A percentile compares a stretch with the other conserved stretches of the same genome.
Evolutionary conservation across 768 basidiomycete species (phyloP).

Genomic region (Amanita rimosa): DNA sequence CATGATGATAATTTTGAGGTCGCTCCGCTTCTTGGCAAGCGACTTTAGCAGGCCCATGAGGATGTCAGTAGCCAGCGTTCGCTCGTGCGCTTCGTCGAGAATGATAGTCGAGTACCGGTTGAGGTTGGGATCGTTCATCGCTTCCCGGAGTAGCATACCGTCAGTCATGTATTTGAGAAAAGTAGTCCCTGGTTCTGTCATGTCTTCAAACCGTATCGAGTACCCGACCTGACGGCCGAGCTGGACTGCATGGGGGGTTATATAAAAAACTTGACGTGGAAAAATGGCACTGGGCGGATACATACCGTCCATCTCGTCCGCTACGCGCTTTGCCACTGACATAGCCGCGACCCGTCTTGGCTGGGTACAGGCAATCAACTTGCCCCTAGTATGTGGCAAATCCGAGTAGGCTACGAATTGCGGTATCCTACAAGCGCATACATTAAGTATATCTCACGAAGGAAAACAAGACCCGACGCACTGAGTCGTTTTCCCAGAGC

Average conservation of each 20-base stretch:
- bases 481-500: slow-evolving; percentile 94
- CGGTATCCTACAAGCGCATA: slow-evolving; percentile 57
- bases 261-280: no score
- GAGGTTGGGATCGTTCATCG: slow-evolving; percentile 42
- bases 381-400: slow-evolving; percentile 79
- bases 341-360: slow-evolving; percentile 87
- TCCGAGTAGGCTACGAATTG: slow-evolving; percentile 95
- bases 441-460: background rate
- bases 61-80: slow-evolving; percentile 88
- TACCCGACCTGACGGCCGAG: slow-evolving; percentile 81
- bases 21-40: slow-evolving; percentile 61
- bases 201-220: slow-evolving; percentile 84
- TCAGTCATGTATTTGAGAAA: slow-evolving; percentile 23
- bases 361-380: slow-evolving; percentile 91
- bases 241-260: slow-evolving; percentile 42
- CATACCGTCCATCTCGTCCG: slow-evolving; percentile 95
- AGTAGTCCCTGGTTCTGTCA: slow-evolving; percentile 15
- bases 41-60: slow-evolving; percentile 84
- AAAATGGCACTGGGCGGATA: background rate
- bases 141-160: slow-evolving; percentile 6
- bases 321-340: slow-evolving; percentile 83
- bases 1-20: slow-evolving; percentile 85
- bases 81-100: slow-evolving; percentile 95
- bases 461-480: slow-evolving; percentile 24
- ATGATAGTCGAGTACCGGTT: slow-evolving; percentile 70